These are phyloP conservation scores for Aspergillus persii DNA, from an alignment of 2,329 filamentous ascomycete species.

Conservation along the genomic window DNA sequence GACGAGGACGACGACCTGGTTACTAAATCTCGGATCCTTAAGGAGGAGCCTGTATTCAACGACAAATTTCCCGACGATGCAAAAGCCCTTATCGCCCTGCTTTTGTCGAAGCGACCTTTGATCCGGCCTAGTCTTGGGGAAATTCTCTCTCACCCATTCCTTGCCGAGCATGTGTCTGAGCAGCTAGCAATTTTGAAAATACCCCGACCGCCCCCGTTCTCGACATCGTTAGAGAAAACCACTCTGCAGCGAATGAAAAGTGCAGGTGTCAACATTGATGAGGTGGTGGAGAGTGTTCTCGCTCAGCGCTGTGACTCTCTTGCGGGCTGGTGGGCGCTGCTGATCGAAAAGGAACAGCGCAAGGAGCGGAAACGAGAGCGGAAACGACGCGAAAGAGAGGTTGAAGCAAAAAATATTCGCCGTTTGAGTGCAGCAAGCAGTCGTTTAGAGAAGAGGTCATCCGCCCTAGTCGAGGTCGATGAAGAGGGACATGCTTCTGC, in stretches of 20 bases:
- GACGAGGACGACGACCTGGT: conserved; percentile 91
- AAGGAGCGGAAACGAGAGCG: conserved; percentile 78
- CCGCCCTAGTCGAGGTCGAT: conserved; percentile 72
- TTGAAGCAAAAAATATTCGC: conserved; percentile 73
- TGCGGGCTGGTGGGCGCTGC: conserved; percentile 91
- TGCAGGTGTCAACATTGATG: conserved; percentile 89
- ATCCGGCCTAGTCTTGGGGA: conserved; percentile 78
- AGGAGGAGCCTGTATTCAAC: conserved; percentile 81
- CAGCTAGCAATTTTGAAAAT: conserved; percentile 87
- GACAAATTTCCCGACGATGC: conserved; percentile 76
- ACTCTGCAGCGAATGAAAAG: conserved; percentile 89
- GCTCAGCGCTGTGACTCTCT: conserved; percentile 85
- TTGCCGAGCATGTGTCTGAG: conserved; percentile 79
- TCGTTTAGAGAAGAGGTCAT: conserved; percentile 75
- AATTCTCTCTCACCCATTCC: conserved; percentile 82
- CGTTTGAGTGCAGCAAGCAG: conserved; percentile 87
- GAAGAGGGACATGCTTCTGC: conserved; percentile 61
- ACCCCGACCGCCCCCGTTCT: conserved; percentile 76
- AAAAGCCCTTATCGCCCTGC: conserved; percentile 68
- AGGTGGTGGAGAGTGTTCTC: conserved; percentile 89
- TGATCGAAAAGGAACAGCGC: conserved; percentile 90
- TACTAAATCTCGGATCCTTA: conserved; percentile 81
- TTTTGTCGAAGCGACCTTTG: conserved; percentile 90
- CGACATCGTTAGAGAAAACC: conserved; percentile 83
- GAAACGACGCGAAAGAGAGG: conserved; percentile 81